Base-by-base conservation (phyloP, 2,329 filamentous ascomycete genomes). In the Hirsutella rhossiliensis region DNA sequence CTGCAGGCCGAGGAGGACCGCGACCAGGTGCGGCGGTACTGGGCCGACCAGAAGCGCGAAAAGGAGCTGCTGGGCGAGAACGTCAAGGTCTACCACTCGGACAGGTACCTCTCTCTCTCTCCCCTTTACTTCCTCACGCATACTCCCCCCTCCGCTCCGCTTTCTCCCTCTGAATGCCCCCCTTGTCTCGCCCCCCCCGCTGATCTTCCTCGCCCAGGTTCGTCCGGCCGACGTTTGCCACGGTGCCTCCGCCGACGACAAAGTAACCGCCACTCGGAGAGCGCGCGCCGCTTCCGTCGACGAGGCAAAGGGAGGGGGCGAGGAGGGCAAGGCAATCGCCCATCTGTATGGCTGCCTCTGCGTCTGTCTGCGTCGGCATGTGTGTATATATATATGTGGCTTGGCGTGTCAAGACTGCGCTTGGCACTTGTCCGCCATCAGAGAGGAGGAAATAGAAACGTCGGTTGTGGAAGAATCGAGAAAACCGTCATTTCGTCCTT, bases 1-100 rank as follows among this genome's bases (percentile, higher is more conserved):
- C 79, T 98, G 51, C 90, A 97, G 64, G 92, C 92, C 45, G 92
- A 98, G 63, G 88, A 95, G 66, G 92, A 98, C 71, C 83, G 92
- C 48, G 92, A 98, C 68, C 83, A 90, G 63, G 89, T 95, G 50
- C 78, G 92, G 53, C 76, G 90, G 60, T 78, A 90, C 65, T 76
- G 83, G 52, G 92, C 92, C 46, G 87, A 94, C 65, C 80, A 87
- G 75, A 82, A 80, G 52, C 78, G 92, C 52, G 92, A 97, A 77
- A 87, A 89, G 76, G 83, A 88, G 67, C 69, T 98, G 52, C 61
- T 97, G 55, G 92, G 92, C 45, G 80, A 82, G 51, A 84, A 90
- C 65, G 79, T 77, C 43, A 86, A 83, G 69, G 75, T 94, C 41
- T 98, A 96, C 71, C 78, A 97, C 70, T 81, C 77, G 53, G 88